Evolutionary conservation across 2,329 filamentous ascomycete species (phyloP).

Genomic region (Phoma sp.): DNA sequence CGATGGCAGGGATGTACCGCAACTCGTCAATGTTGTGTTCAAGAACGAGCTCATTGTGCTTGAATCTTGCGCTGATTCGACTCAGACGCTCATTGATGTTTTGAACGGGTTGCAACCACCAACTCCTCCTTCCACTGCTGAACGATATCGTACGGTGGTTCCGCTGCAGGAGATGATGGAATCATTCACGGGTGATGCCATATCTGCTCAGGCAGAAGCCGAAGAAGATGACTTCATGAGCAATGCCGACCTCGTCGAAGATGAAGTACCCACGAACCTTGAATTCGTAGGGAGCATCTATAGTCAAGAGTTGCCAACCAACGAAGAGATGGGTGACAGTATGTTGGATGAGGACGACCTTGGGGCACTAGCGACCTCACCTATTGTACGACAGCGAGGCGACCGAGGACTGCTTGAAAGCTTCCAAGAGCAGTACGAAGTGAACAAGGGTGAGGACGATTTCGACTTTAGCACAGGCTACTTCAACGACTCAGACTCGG

Average conservation of each 20-base stretch:
- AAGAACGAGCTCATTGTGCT: constrained; percentile 86
- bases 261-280: constrained; percentile 49
- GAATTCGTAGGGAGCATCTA: constrained; percentile 64
- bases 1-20: constrained; percentile 63
- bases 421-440: constrained; percentile 61
- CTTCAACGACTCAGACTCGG: constrained; percentile 67
- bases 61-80: constrained; percentile 96
- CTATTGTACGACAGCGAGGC: constrained; percentile 40
- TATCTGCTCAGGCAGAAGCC: constrained; percentile 66
- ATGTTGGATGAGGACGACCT: constrained; percentile 51
- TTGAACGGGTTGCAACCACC: constrained; percentile 83
- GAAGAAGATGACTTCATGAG: constrained; percentile 54
- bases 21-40: constrained; percentile 78
- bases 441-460: constrained; percentile 64
- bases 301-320: constrained; percentile 51
- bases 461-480: constrained; percentile 79
- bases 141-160: constrained; percentile 86
- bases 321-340: constrained; percentile 52
- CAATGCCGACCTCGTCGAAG: constrained; percentile 47
- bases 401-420: constrained; percentile 54
- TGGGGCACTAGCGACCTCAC: constrained; percentile 43
- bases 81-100: constrained; percentile 83
- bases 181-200: constrained; percentile 87
- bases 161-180: constrained; percentile 87
- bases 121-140: constrained; percentile 77